Evolutionary conservation across 192 early-diverging fungal genomes (phyloP).

Genomic region (Gamsiella multidivaricata): DNA sequence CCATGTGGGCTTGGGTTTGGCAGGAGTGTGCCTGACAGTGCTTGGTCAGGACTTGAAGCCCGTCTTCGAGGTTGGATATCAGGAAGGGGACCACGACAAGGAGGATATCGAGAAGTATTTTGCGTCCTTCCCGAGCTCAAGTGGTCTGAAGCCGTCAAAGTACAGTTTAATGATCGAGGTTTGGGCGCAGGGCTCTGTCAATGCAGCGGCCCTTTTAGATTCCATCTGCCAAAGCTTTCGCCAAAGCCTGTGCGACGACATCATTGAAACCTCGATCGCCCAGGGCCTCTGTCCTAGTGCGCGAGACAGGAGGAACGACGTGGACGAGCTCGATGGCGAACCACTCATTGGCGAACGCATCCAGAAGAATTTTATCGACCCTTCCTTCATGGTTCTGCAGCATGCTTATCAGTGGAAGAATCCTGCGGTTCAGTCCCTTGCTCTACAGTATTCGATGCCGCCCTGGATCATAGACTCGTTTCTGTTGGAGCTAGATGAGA

Average conservation of each 20-base stretch:
- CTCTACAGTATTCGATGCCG: constrained; percentile 52
- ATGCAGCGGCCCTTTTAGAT: constrained; percentile 51
- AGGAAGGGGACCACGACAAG: constrained; percentile 43
- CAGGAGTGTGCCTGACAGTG: constrained; percentile 63
- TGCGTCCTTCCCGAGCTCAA: constrained; percentile 27
- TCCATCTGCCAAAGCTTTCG: constrained; percentile 58
- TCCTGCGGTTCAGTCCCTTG: constrained; percentile 57
- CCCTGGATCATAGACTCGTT: constrained; percentile 67
- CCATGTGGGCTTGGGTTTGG: constrained; percentile 62
- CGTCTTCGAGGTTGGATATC: constrained; percentile 50
- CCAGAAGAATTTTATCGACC: constrained; percentile 61
- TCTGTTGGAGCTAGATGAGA: constrained; percentile 56
- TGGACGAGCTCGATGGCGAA: constrained; percentile 21
- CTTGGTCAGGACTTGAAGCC: constrained; percentile 53
- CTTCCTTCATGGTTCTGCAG: constrained; percentile 56
- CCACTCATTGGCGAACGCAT: constrained; percentile 40
- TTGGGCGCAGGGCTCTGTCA: constrained; percentile 61
- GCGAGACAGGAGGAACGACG: constrained; percentile 29
- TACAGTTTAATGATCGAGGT: constrained; percentile 61
- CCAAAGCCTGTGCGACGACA: constrained; percentile 67
- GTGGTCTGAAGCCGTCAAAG: constrained; percentile 16
- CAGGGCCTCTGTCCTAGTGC: constrained; percentile 50
- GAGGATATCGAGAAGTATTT: constrained; percentile 42
- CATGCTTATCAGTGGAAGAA: constrained; percentile 59
- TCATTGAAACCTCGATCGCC: constrained; percentile 59